These are phyloP conservation scores for Mucor plumbeus DNA, from an alignment of 371 early-diverging fungal species.

Conservation along the genomic window DNA sequence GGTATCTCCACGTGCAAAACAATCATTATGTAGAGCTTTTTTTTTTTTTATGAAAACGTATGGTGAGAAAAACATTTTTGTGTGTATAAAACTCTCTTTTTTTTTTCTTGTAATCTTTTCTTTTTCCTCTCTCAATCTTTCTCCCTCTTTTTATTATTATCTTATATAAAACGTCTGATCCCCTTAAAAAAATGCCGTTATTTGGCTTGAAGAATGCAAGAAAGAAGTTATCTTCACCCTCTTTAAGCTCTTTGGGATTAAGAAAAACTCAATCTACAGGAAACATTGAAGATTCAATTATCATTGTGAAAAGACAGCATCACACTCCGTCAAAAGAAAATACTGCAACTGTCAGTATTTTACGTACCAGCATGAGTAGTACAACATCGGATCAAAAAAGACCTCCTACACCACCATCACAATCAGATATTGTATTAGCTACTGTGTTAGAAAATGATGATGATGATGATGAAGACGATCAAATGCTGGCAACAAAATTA, in stretches of 20 bases:
- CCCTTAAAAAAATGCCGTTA: conserved; percentile 29
- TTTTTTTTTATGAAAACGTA: background rate
- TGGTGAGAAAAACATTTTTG: conserved; percentile 10
- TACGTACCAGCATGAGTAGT: background rate
- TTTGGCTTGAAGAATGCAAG: conserved; percentile 28
- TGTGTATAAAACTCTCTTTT: background rate
- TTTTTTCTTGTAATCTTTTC: background rate
- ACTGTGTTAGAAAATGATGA: conserved; percentile 15
- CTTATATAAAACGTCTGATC: conserved; percentile 8
- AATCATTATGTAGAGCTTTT: background rate
- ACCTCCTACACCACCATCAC: background rate
- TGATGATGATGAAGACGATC: conserved; percentile 18
- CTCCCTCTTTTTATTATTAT: conserved; percentile 13
- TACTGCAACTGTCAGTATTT: conserved; percentile 8
- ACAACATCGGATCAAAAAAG: conserved; percentile 2
- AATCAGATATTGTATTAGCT: background rate
- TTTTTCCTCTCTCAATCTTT: conserved; percentile 19
- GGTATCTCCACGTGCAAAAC: conserved; percentile 10
- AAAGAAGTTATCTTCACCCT: conserved; percentile 19
- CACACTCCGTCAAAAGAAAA: conserved; percentile 5
- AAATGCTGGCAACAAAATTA: conserved; percentile 25
- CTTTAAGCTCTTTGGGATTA: conserved; percentile 6
- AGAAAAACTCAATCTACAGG: conserved; percentile 33
- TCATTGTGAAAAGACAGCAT: conserved; percentile 3
- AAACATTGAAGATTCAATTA: conserved; percentile 26